Conservation (phyloP, 345 rosid genomes). For the Euphorbia peplus region DNA sequence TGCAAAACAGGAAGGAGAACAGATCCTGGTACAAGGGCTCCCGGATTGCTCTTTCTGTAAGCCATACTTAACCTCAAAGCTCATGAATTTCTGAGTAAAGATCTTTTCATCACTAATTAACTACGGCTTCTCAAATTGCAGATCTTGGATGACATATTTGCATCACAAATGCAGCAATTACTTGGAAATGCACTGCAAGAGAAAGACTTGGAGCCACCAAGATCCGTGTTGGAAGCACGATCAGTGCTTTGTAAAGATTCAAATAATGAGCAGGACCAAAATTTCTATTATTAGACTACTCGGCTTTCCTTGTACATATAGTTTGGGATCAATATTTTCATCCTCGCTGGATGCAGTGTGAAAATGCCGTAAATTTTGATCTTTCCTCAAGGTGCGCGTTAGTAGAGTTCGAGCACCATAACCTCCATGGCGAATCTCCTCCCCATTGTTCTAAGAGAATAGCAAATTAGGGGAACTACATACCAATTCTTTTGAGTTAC, state of each 20-base stretch:
- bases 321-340: not conserved
- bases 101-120: not conserved
- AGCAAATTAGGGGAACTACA: not conserved
- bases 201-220: conserved; percentile 29
- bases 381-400: not conserved
- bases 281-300: conserved; percentile 8
- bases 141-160: conserved; percentile 30
- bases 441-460: not conserved
- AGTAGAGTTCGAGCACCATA: conserved; percentile 7
- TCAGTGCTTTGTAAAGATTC: conserved; percentile 24
- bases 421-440: conserved; percentile 1
- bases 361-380: conserved; percentile 13
- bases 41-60: conserved; percentile 24
- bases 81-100: not conserved
- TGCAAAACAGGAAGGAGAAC: conserved; percentile 23
- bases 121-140: conserved; percentile 12
- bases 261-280: conserved; percentile 15
- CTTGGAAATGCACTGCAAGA: conserved; percentile 26
- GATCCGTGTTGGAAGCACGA: conserved; percentile 26
- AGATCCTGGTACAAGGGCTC: conserved; percentile 23
- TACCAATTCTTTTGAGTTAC: not conserved
- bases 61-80: not conserved
- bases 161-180: conserved; percentile 27
- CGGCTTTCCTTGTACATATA: conserved; percentile 6
- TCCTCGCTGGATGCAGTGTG: not conserved